Evolutionary conservation across 1,139 yeast species (phyloP), one percentile per base, ranked within the genome.

Genomic region (Citeromyces hawaiiensis): DNA sequence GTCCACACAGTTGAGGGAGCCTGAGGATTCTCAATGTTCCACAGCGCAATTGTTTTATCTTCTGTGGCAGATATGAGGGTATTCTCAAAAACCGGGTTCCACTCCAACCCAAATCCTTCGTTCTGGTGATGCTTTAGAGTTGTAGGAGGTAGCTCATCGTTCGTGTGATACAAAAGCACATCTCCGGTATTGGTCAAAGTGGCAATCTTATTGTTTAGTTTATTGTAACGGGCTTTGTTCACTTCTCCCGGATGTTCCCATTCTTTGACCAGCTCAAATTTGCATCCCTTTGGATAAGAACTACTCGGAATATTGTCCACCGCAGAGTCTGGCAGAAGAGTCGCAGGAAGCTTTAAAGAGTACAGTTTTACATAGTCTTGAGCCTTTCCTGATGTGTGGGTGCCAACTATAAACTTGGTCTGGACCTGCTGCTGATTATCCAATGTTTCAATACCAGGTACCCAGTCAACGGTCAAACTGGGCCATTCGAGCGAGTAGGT

Each of bases 61-160:
- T 74, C 76, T 2, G 83, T 70, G 3, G 86, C 86, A 2, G 87
- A 71, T 27, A 83, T 59, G 38, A 83, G 64, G 41, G 60, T 59
- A 32, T 49, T 51, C 36, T 47, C 46, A 11, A 42, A 44, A 15
- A 58, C 45, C 10, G 60, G 60, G 43, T 64, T 64, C 94, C 94
- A 85, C 45, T 79, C 77, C 40, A 85, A 60, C 1, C 83, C 82
- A 54, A 68, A 76, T 0, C 93, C 94, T 48, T 78, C 86, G 41
- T 62, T 65, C 17, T 64, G 62, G 55, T 85, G 94, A 51, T 69
- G 75, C 45, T 70, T 68, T 42, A 80, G 70, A 35, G 64, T 66
- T n/a, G 47, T 45, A 21, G 38, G 46, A 2, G 44, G 13, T 32
- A 23, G 27, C 35, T 34, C 16, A 16, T 47, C 48, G 14, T 47